Evolutionary conservation across 768 basidiomycete species (phyloP), one percentile per base, ranked within the genome.

Genomic region (Roridomyces roridus): DNA sequence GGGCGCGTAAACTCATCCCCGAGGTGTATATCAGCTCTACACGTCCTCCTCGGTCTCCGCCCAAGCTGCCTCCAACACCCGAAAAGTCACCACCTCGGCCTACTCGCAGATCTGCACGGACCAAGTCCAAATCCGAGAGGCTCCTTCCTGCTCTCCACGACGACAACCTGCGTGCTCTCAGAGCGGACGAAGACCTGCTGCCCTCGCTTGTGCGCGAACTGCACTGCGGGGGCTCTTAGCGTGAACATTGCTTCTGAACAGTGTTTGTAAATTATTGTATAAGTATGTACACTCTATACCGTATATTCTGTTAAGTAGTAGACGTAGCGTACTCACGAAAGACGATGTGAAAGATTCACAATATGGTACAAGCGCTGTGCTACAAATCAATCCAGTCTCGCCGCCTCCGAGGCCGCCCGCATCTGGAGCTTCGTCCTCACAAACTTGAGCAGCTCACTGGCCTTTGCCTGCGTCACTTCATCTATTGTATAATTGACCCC

Each of bases 391-490:
- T 52, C 57, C 15, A 58, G 17, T n/a, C 50, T 26, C 31, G 44
- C 44, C 25, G 44, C 51, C 43, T 46, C 58, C 41, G 46, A 59
- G 29, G 57, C 50, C 34, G 51, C 62, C 55, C 55, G 29, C 41
- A 58, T 67, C 39, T 87, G 70, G 81, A 83, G 80, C 47, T 56
- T 62, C 21, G 85, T 83, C 69, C 85, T 85, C 15, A 63, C 59
- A 25, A 43, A 28, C 40, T 68, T 70, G 62, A 79, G 72, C 85
- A 87, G 85, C 64, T 86, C 86, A 48, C 78, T 77, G 55, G 73
- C 62, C 21, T 71, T 70, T 57, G 78, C 66, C 44, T 63, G 66
- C 36, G 79, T 67, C 40, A 65, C 58, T 57, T 74, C 71, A 26
- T 73, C 59, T 46, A 64, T 60, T 2, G 31, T 42, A 5, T 4